phyloP scores from a whole-genome alignment of 805 yeast species.

The Candida morakotiae region DNA sequence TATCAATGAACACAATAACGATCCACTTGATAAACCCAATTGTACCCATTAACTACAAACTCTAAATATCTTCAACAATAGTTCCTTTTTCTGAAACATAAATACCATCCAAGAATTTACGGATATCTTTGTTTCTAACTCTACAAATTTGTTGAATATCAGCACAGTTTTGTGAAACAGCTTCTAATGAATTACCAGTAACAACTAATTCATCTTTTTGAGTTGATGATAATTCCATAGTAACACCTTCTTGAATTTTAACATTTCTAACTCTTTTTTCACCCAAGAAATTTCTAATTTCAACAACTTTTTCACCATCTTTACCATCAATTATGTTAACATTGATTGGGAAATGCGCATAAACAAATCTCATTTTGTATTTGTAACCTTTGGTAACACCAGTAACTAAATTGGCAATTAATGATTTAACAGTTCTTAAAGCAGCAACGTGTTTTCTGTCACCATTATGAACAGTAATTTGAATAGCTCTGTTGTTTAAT shows the following conservation, averaged over 20 bases:
- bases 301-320: slow-evolving; percentile 72
- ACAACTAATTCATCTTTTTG: slow-evolving; percentile 94
- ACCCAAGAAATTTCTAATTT: slow-evolving; percentile 99
- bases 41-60: neutral
- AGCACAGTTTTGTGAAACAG: slow-evolving; percentile 97
- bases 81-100: slow-evolving; percentile 95
- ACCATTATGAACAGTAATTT: slow-evolving; percentile 95
- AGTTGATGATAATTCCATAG: slow-evolving; percentile 70
- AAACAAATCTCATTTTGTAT: slow-evolving; percentile 99
- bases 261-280: slow-evolving; percentile 95
- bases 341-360: slow-evolving; percentile 99
- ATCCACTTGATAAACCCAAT: slow-evolving; percentile 7
- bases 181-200: slow-evolving; percentile 94
- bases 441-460: slow-evolving; percentile 99
- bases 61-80: slow-evolving; percentile 60
- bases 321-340: slow-evolving; percentile 76
- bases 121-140: slow-evolving; percentile 99
- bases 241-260: slow-evolving; percentile 85
- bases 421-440: slow-evolving; percentile 96
- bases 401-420: slow-evolving; percentile 87
- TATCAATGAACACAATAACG: slow-evolving; percentile 15
- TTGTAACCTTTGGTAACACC: slow-evolving; percentile 99
- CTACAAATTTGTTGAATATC: slow-evolving; percentile 97
- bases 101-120: slow-evolving; percentile 99
- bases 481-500: slow-evolving; percentile 66